These are phyloP conservation scores for Castanopsis chinensis DNA, from an alignment of 306 rosid genomes.

Conservation along the genomic window DNA sequence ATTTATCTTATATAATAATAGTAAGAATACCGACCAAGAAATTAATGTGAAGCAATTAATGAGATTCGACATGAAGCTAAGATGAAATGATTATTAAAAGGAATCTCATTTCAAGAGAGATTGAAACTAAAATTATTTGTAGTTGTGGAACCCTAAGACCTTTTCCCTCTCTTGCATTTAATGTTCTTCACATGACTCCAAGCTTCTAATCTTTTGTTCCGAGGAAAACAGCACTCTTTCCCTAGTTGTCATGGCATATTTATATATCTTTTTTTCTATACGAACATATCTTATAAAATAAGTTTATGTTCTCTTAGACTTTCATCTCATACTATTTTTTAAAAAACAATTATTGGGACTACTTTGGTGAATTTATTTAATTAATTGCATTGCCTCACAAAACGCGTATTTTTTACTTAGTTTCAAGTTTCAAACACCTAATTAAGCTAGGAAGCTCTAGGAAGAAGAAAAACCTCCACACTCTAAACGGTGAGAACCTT, in stretches of 20 bases:
- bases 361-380: constrained; percentile 27
- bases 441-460: too few species aligned
- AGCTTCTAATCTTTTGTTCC: constrained; percentile 52
- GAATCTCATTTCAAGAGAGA: constrained; percentile 40
- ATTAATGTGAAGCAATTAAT: constrained; percentile 39
- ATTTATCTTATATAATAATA: constrained; percentile 3
- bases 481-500: constrained; percentile 22
- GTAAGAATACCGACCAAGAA: constrained; percentile 16
- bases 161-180: constrained; percentile 47
- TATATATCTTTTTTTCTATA: constrained; percentile 19
- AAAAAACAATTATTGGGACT: constrained; percentile 19
- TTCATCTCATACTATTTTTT: background rate
- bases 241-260: constrained; percentile 32
- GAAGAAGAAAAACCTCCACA: constrained; percentile 29
- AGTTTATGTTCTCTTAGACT: constrained; percentile 20
- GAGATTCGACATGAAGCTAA: constrained; percentile 55
- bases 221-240: constrained; percentile 45
- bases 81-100: constrained; percentile 40
- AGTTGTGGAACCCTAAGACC: constrained; percentile 52
- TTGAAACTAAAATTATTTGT: constrained; percentile 34
- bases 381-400: constrained; percentile 26
- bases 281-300: constrained; percentile 28
- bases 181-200: constrained; percentile 74
- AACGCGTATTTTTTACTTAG: constrained; percentile 24
- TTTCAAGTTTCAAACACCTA: constrained; percentile 47